Percentiles rank a stretch among this genome's conserved stretches.
Conservation (phyloP, 176 grass and related monocot genomes). For the Poa pratensis region DNA sequence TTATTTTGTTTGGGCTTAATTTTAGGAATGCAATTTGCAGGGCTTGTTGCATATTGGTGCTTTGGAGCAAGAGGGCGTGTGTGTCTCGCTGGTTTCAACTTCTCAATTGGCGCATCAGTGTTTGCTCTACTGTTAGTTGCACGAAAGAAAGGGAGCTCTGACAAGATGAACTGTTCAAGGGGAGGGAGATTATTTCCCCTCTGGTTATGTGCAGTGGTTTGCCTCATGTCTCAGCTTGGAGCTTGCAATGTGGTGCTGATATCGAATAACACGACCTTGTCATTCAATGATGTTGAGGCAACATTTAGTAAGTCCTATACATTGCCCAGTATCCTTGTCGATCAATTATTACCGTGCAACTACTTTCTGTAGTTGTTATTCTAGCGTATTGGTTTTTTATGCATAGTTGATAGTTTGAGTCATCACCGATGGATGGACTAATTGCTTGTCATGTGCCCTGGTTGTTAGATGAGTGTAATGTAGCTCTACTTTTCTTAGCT, state of each 20-base stretch:
- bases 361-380: not conserved
- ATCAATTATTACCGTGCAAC: not conserved
- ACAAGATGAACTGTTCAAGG: slow-evolving; percentile 27
- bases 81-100: not conserved
- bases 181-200: slow-evolving; percentile 31
- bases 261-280: slow-evolving; percentile 61
- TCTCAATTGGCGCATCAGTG: not conserved
- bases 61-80: not conserved
- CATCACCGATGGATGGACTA: not conserved
- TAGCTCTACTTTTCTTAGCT: not conserved
- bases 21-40: slow-evolving; percentile 22
- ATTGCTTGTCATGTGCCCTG: not conserved
- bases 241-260: slow-evolving; percentile 65
- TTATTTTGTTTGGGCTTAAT: not conserved
- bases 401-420: not conserved
- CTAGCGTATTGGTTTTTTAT: not conserved
- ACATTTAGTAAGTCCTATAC: slow-evolving; percentile 66
- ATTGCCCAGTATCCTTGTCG: not conserved
- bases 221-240: slow-evolving; percentile 50
- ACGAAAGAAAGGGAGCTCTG: not conserved
- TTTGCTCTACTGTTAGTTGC: slow-evolving; percentile 4
- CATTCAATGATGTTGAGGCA: slow-evolving; percentile 73
- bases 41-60: slow-evolving; percentile 17
- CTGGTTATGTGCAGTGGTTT: slow-evolving; percentile 39
- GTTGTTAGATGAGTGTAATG: not conserved